Evolutionary conservation across 495 filamentous ascomycete species (phyloP), one percentile per base, ranked within the genome.

Genomic region (Pyrenopolyporus hunteri): DNA sequence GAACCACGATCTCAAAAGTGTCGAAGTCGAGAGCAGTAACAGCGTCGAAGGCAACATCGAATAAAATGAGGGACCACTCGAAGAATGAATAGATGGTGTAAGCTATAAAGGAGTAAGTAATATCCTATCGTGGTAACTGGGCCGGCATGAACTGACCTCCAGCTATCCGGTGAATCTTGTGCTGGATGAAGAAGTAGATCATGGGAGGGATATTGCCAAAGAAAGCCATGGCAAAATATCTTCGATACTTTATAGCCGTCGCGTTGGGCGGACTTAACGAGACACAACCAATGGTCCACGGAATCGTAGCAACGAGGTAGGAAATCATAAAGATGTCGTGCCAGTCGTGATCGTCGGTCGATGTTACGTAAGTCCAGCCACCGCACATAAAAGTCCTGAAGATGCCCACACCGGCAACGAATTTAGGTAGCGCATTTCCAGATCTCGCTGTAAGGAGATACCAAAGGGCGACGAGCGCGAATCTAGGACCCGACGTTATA

Each of bases 291-390:
- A 90, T 64, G 1, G 93, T 98, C 95, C 95, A 99, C 4, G 95
- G 95, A 52, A 99, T 78, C 0, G 95, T 98, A 10, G 92, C 88
- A 39, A 98, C 87, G 43, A 99, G 76, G 72, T 99, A 99, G 22
- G 91, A 96, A 66, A 99, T 96, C 95, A 99, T 99, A 75, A 98
- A 93, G 49, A 97, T 94, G 73, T 99, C 95, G 70, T 99, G 95
- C 92, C 92, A 97, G 72, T 93, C 85, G 73, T 99, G 95, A 71
- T 98, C 92, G 73, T 99, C 95, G 7, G 95, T 98, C 32, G 93
- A 97, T 16, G 95, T 99, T 45, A 99, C 88, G 72, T 98, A 99
- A 29, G 96, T 97, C 95, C 95, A 99, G 31, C 95, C 95, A 47
- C 93, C 95, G 68, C 95, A 99, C 1, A 92, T 95, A 55, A 99